Evolutionary conservation across 2,329 filamentous ascomycete genomes (phyloP).

Genomic region (Aspergillus carbonarius): DNA sequence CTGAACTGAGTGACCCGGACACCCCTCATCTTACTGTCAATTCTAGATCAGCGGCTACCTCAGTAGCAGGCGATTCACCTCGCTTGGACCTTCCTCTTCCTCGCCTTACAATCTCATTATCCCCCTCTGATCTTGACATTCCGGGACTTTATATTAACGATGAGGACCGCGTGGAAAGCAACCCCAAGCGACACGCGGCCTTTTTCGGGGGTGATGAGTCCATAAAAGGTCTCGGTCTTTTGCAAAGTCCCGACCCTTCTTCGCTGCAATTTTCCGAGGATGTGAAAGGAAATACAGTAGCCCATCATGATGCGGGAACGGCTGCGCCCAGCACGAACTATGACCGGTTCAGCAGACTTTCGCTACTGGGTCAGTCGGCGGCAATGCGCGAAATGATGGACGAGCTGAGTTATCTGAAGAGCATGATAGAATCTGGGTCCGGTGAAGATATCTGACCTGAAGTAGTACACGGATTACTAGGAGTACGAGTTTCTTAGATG

Average conservation of each 20-base stretch:
- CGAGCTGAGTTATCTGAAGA: slow-evolving; percentile 53
- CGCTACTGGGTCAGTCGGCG: slow-evolving; percentile 30
- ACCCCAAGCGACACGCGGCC: slow-evolving; percentile 39
- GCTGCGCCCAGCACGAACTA: slow-evolving; percentile 2
- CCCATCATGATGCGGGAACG: neutral
- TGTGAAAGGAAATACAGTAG: slow-evolving; percentile 3
- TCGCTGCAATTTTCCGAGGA: slow-evolving; percentile 23
- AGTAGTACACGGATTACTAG: neutral
- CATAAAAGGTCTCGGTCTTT: slow-evolving; percentile 28
- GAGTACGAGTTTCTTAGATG: neutral
- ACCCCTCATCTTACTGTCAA: slow-evolving; percentile 37
- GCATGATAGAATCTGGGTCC: slow-evolving; percentile 43
- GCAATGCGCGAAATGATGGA: slow-evolving; percentile 51
- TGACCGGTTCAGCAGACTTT: slow-evolving; percentile 19
- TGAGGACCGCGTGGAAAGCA: slow-evolving; percentile 33
- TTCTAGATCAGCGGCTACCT: slow-evolving; percentile 31
- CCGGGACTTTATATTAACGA: slow-evolving; percentile 36
- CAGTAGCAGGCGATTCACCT: slow-evolving; percentile 28
- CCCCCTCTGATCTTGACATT: slow-evolving; percentile 27
- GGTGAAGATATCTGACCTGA: slow-evolving; percentile 17
- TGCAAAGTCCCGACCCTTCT: slow-evolving; percentile 25
- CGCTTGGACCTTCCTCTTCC: slow-evolving; percentile 26
- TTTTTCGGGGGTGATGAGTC: slow-evolving; percentile 34
- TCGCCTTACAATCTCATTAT: slow-evolving; percentile 27
- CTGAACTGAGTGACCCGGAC: slow-evolving; percentile 33